phyloP scores from a whole-genome alignment of 148 eudicot species.

The Rhododendron vialii region DNA sequence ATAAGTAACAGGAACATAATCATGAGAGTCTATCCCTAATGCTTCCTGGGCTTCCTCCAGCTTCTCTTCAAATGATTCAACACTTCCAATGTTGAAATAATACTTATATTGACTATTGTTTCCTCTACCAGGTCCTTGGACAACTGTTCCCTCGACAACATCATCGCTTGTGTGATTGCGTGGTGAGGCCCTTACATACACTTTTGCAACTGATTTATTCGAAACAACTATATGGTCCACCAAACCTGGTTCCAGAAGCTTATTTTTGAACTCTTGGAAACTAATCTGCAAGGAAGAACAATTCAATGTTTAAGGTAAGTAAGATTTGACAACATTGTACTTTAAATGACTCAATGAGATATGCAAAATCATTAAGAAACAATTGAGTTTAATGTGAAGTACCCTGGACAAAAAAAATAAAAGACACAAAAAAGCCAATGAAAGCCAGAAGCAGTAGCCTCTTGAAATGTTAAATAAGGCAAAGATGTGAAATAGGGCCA shows the following conservation, averaged over 20 bases:
- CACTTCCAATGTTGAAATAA: slow-evolving; percentile 74
- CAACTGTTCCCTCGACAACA: slow-evolving; percentile 10
- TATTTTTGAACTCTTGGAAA: slow-evolving; percentile 91
- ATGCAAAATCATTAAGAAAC: not conserved
- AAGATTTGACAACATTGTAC: not conserved
- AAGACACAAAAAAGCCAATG: not conserved
- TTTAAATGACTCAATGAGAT: not conserved
- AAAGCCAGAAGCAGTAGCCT: not conserved
- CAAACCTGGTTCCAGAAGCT: slow-evolving; percentile 86
- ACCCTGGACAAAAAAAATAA: not conserved
- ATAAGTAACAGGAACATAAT: slow-evolving; percentile 75
- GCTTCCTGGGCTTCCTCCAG: slow-evolving; percentile 85
- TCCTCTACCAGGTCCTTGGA: slow-evolving; percentile 38
- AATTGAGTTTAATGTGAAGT: not conserved
- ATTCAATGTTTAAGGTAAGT: not conserved
- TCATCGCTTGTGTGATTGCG: slow-evolving; percentile 37
- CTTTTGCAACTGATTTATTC: slow-evolving; percentile 83
- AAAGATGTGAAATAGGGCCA: not conserved
- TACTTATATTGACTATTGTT: slow-evolving; percentile 57
- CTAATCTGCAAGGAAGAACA: slow-evolving; percentile 60
- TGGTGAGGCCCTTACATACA: slow-evolving; percentile 60
- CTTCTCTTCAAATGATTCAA: slow-evolving; percentile 84
- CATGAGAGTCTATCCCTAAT: slow-evolving; percentile 66
- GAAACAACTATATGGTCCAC: slow-evolving; percentile 79
- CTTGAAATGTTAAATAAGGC: not conserved